phyloP scores from a whole-genome alignment of 257 asterid species.

The Voacanga thouarsii region DNA sequence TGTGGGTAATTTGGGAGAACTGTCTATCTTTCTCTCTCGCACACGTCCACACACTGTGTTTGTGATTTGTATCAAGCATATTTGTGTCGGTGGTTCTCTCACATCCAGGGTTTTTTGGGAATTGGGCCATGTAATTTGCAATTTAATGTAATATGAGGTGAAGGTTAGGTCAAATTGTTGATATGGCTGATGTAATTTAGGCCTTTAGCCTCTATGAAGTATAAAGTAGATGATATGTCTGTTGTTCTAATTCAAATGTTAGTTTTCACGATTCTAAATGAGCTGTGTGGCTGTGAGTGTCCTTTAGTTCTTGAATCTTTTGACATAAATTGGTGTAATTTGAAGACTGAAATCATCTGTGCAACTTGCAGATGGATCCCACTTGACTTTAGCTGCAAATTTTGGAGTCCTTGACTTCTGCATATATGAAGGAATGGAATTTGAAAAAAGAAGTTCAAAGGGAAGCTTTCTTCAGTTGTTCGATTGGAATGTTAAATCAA shows the following conservation, averaged over 20 bases:
- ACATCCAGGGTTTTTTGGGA: background rate
- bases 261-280: background rate
- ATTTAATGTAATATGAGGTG: background rate
- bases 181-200: background rate
- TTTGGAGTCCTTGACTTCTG: constrained; percentile 14
- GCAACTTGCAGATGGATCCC: constrained; percentile 31
- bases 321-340: background rate
- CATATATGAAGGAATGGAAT: constrained; percentile 59
- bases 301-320: background rate
- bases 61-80: background rate
- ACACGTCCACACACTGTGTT: background rate
- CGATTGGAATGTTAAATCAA: constrained; percentile 90
- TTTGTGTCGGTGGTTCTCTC: background rate
- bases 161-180: background rate
- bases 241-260: background rate
- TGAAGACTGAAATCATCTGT: constrained; percentile 1
- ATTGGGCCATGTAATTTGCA: background rate
- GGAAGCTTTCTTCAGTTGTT: constrained; percentile 94
- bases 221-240: background rate
- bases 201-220: background rate
- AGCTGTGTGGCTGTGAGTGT: background rate
- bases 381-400: constrained; percentile 25
- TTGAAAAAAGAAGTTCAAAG: constrained; percentile 69
- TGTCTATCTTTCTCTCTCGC: background rate
- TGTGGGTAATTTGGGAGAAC: background rate